These are phyloP conservation scores for Marasmius tenuissimus DNA, from an alignment of 1,284 basidiomycete genomes.

Conservation along the genomic window DNA sequence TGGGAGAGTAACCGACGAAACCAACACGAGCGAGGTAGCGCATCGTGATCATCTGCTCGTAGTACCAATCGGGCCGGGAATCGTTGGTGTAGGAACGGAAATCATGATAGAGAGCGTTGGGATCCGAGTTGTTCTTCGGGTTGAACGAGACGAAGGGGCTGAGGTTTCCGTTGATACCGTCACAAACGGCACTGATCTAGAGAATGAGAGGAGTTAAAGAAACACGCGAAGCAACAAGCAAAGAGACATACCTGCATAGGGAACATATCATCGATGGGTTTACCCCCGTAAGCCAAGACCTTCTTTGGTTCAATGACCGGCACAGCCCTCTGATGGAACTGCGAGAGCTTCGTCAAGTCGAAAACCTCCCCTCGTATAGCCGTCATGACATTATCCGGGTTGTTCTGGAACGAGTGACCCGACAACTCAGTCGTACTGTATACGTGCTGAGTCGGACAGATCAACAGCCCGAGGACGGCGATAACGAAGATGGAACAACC, in stretches of 20 bases:
- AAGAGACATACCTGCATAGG: conserved; percentile 78
- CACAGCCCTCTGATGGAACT: conserved; percentile 68
- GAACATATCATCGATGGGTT: conserved; percentile 80
- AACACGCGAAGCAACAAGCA: neutral
- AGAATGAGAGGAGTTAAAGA: conserved; percentile 10
- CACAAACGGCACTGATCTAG: conserved; percentile 91
- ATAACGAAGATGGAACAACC: conserved; percentile 90
- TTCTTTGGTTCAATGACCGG: conserved; percentile 75
- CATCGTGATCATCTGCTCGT: conserved; percentile 88
- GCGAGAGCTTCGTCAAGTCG: conserved; percentile 64
- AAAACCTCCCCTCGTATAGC: conserved; percentile 94
- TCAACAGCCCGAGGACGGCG: conserved; percentile 82
- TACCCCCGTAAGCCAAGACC: conserved; percentile 82
- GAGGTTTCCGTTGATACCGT: conserved; percentile 79
- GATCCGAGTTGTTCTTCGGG: conserved; percentile 79
- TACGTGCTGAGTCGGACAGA: conserved; percentile 94
- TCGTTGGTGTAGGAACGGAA: conserved; percentile 89
- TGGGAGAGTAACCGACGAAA: conserved; percentile 86
- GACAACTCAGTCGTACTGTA: conserved; percentile 80
- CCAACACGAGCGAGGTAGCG: conserved; percentile 87
- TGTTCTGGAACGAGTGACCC: conserved; percentile 63
- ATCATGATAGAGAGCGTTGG: conserved; percentile 90
- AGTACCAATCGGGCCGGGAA: conserved; percentile 97
- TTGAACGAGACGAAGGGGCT: conserved; percentile 85
- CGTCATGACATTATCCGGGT: conserved; percentile 77